Conservation (phyloP, 208 protist genomes). For the Crithidia bombi region DNA sequence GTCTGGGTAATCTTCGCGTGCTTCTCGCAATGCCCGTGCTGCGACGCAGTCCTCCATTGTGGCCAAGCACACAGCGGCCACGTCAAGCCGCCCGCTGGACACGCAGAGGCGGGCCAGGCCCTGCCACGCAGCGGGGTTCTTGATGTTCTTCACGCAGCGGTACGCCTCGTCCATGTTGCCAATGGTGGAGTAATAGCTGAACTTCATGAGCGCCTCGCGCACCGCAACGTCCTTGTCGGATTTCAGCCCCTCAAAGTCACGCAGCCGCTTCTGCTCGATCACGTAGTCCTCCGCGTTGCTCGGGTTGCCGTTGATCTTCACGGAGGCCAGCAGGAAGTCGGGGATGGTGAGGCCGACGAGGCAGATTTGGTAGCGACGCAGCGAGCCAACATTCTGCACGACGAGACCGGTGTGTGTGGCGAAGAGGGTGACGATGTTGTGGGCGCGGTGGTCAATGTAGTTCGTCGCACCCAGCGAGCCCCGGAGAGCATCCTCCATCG, state of each 20-base stretch:
- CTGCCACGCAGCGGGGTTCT: constrained; percentile 93
- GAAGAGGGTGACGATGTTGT: constrained; percentile 91
- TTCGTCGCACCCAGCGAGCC: constrained; percentile 64
- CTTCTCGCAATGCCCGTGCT: constrained; percentile 88
- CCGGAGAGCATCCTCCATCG: constrained; percentile 36
- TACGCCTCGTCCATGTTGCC: constrained; percentile 98
- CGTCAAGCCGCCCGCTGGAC: constrained; percentile 92
- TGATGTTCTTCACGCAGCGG: constrained; percentile 94
- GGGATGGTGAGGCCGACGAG: constrained; percentile 93
- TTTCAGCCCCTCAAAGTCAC: constrained; percentile 94
- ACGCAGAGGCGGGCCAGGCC: constrained; percentile 97
- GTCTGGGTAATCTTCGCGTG: constrained; percentile 76
- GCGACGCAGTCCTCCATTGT: constrained; percentile 95
- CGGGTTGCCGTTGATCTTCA: constrained; percentile 83
- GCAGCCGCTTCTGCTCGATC: constrained; percentile 89
- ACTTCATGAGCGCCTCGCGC: constrained; percentile 95
- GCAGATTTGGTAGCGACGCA: constrained; percentile 86
- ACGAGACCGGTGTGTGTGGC: constrained; percentile 79
- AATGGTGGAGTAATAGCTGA: constrained; percentile 96
- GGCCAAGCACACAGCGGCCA: constrained; percentile 94
- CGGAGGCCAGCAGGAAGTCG: constrained; percentile 88
- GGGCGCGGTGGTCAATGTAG: constrained; percentile 58
- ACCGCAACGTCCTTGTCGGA: constrained; percentile 87
- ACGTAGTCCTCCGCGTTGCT: constrained; percentile 86
- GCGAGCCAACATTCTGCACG: constrained; percentile 78